Conservation (phyloP, 1,284 basidiomycete species). For the Pulveroboletus sp. region DNA sequence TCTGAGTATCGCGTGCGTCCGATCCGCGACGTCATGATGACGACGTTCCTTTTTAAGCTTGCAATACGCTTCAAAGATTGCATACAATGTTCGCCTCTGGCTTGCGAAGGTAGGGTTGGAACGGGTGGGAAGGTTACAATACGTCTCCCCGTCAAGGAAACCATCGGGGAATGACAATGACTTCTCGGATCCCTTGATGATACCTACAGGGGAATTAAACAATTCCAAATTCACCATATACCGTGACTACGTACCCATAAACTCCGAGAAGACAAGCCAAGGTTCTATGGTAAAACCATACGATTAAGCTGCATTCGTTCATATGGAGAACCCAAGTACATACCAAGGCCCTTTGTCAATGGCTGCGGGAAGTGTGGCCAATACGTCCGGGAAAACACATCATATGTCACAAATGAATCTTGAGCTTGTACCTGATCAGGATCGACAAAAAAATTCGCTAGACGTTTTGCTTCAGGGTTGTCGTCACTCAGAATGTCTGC, state of each 20-base stretch:
- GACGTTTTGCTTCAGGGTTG: constrained; percentile 5
- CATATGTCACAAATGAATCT: constrained; percentile 46
- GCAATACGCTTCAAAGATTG: constrained; percentile 48
- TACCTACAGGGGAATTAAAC: no score
- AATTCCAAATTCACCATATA: constrained; percentile 22
- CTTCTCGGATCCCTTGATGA: constrained; percentile 67
- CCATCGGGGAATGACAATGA: constrained; percentile 40
- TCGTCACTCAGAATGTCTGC: constrained; percentile 13
- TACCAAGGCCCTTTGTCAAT: constrained; percentile 41
- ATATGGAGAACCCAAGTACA: not conserved
- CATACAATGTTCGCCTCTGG: constrained; percentile 52
- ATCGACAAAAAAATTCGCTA: constrained; percentile 19
- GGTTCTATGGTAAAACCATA: constrained; percentile 45
- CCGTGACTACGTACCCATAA: constrained; percentile 51
- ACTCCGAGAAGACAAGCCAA: constrained; percentile 65
- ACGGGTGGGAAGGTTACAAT: constrained; percentile 50
- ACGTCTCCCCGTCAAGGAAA: constrained; percentile 47
- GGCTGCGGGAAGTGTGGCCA: constrained; percentile 65
- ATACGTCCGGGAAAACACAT: constrained; percentile 53
- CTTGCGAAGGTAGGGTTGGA: constrained; percentile 56
- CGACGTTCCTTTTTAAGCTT: no score
- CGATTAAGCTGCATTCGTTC: not conserved
- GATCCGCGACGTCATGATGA: constrained; percentile 65
- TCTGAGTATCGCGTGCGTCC: constrained; percentile 58
- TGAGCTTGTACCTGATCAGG: constrained; percentile 16